Evolutionary conservation across 345 rosid species (phyloP).

Genomic region (Rhodamnia argentea): DNA sequence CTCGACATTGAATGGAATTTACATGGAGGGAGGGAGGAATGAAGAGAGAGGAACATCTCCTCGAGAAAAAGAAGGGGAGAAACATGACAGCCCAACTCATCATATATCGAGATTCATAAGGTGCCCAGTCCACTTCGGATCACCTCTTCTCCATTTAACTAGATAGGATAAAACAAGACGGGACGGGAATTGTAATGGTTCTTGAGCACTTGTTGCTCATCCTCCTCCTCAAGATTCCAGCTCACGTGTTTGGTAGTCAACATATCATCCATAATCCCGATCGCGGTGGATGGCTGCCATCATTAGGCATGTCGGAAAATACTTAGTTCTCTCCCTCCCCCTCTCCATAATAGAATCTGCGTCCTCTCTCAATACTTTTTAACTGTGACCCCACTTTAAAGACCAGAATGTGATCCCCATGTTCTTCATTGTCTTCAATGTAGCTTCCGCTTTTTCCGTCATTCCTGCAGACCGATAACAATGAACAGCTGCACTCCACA

Average conservation of each 20-base stretch:
- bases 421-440: constrained; percentile 19
- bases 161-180: not conserved
- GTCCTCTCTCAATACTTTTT: not conserved
- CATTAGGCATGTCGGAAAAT: not conserved
- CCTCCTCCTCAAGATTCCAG: not conserved
- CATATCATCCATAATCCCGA: not conserved
- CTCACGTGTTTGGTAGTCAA: not conserved
- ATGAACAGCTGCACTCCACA: constrained; percentile 47
- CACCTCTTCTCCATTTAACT: not conserved
- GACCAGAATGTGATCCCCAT: constrained; percentile 13
- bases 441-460: constrained; percentile 20
- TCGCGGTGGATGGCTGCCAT: not conserved
- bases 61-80: not conserved
- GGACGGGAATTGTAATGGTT: not conserved
- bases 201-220: not conserved
- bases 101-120: not conserved
- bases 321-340: not conserved
- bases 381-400: constrained; percentile 27
- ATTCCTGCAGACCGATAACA: constrained; percentile 39
- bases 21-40: not conserved
- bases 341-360: not conserved
- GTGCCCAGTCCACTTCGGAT: not conserved
- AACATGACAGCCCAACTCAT: not conserved
- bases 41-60: not conserved
- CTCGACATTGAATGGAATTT: not conserved